phyloP scores from a whole-genome alignment of 1,139 yeast species.

The Petasospora fabianii region DNA sequence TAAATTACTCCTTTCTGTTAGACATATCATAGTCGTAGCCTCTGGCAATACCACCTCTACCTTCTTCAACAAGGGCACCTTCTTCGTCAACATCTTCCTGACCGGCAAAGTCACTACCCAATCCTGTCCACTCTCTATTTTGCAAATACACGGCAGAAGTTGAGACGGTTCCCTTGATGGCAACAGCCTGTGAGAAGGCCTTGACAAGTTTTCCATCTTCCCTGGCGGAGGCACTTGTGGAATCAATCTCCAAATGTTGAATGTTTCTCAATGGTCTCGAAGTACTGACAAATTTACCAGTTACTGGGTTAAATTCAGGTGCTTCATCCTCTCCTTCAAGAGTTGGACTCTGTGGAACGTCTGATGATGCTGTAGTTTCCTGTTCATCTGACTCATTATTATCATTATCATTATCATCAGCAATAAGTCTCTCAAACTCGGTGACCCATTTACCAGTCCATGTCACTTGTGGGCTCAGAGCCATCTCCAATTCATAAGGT shows the following conservation, averaged over 20 bases:
- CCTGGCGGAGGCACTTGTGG: slow-evolving; percentile 23
- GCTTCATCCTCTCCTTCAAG: slow-evolving; percentile 41
- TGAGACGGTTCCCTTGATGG: slow-evolving; percentile 75
- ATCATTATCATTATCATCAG: not conserved
- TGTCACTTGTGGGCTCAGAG: slow-evolving; percentile 65
- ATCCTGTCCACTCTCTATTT: slow-evolving; percentile 78
- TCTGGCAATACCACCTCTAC: slow-evolving; percentile 84
- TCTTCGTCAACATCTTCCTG: slow-evolving; percentile 44
- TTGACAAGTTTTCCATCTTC: slow-evolving; percentile 45
- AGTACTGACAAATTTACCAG: slow-evolving; percentile 67
- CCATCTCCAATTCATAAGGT: slow-evolving; percentile 84
- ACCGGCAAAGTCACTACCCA: slow-evolving; percentile 73
- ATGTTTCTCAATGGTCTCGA: slow-evolving; percentile 73
- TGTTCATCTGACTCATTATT: slow-evolving; percentile 26
- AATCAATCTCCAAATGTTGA: slow-evolving; percentile 58
- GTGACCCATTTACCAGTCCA: slow-evolving; percentile 96
- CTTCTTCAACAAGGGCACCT: slow-evolving; percentile 78
- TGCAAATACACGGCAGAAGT: slow-evolving; percentile 83
- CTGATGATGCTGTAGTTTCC: slow-evolving; percentile 13
- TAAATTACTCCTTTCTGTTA: slow-evolving; percentile 1
- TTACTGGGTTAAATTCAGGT: slow-evolving; percentile 86
- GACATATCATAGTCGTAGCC: slow-evolving; percentile 48
- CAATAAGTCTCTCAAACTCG: slow-evolving; percentile 47
- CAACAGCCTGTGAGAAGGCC: slow-evolving; percentile 55
- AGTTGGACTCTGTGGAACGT: slow-evolving; percentile 13